Evolutionary conservation across 495 filamentous ascomycete species (phyloP).

Genomic region (Tetracladium setigerum): DNA sequence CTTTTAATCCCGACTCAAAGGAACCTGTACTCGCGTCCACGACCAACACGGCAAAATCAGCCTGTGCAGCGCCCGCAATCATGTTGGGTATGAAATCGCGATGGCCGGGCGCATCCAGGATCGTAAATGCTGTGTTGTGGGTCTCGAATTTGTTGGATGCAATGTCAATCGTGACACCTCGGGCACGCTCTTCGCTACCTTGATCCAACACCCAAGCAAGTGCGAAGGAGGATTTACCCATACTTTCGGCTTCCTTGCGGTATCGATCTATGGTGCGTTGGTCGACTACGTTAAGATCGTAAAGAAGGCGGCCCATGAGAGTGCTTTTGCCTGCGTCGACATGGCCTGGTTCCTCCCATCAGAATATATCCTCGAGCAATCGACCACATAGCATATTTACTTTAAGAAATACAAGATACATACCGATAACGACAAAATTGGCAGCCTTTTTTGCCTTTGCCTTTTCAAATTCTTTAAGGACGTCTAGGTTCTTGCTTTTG

Average conservation of each 20-base stretch:
- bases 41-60: constrained; percentile 92
- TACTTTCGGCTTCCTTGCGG: constrained; percentile 76
- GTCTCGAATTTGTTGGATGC: constrained; percentile 92
- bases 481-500: constrained; percentile 81
- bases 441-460: constrained; percentile 69
- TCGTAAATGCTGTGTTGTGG: constrained; percentile 77
- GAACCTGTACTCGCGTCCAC: constrained; percentile 83
- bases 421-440: constrained; percentile 94
- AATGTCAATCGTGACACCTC: constrained; percentile 97
- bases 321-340: constrained; percentile 98
- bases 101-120: constrained; percentile 92
- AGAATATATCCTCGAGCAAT: neutral
- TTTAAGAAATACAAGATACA: constrained; percentile 18
- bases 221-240: constrained; percentile 92
- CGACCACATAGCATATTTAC: too few relatives aligned
- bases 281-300: constrained; percentile 81
- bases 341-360: constrained; percentile 78
- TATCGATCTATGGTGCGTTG: constrained; percentile 83
- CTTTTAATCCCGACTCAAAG: constrained; percentile 87
- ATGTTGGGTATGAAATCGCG: constrained; percentile 96
- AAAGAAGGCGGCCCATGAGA: constrained; percentile 89
- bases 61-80: constrained; percentile 94
- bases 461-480: constrained; percentile 73
- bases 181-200: constrained; percentile 72
- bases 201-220: constrained; percentile 95